Evolutionary conservation across 225 moss, liverwort and hornwort genomes (phyloP).

Genomic region (Ulota crispa): DNA sequence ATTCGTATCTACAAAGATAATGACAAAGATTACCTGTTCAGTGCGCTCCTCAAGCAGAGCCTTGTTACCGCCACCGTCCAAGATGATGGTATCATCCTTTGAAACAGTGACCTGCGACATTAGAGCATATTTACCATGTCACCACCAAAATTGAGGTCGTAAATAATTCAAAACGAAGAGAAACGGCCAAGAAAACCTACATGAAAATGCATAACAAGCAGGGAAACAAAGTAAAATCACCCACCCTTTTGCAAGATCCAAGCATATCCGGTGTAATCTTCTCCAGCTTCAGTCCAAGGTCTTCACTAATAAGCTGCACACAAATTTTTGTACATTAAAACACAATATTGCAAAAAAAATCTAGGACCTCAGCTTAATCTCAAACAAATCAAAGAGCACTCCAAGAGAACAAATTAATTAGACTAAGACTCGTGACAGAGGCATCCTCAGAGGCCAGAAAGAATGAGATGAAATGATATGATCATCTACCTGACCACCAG

Average conservation of each 20-base stretch:
- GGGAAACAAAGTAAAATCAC: neutral
- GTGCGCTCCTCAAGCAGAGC: constrained; percentile 68
- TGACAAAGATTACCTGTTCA: constrained; percentile 51
- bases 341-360: neutral
- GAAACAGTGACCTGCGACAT: constrained; percentile 48
- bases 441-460: neutral
- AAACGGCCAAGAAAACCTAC: neutral
- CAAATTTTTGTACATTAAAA: neutral
- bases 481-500: constrained; percentile 72
- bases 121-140: neutral
- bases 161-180: neutral
- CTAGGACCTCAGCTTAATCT: neutral
- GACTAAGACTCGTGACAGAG: neutral
- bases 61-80: constrained; percentile 75
- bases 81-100: constrained; percentile 76
- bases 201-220: neutral
- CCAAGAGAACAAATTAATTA: neutral
- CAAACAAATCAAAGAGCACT: neutral
- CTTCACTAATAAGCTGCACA: constrained; percentile 77
- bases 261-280: constrained; percentile 68
- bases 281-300: constrained; percentile 73
- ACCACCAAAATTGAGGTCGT: neutral
- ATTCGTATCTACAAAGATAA: neutral
- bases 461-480: neutral
- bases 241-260: constrained; percentile 66